Evolutionary conservation across 2,329 filamentous ascomycete species (phyloP).

Genomic region (Alternaria hordeiaustralica): DNA sequence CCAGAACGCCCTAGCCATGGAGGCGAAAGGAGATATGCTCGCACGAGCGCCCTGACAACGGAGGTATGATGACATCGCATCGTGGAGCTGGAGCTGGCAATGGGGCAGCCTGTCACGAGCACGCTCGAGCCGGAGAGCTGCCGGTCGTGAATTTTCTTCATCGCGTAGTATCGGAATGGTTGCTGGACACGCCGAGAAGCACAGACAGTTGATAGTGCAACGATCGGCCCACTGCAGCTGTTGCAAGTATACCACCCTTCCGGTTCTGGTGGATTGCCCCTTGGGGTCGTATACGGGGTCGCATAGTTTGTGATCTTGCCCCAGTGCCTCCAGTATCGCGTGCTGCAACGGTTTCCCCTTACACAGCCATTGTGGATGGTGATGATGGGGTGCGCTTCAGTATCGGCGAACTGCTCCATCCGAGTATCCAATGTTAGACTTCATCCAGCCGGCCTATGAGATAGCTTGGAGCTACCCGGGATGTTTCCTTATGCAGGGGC

Average conservation of each 20-base stretch:
- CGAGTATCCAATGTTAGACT: neutral
- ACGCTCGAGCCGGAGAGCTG: conserved; percentile 13
- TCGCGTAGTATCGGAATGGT: conserved; percentile 21
- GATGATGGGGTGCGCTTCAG: neutral
- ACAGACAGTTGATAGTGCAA: conserved; percentile 15
- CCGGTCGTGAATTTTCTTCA: conserved; percentile 18
- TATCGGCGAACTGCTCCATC: neutral
- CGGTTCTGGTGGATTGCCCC: neutral
- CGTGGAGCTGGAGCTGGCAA: conserved; percentile 10
- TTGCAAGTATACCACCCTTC: conserved; percentile 4
- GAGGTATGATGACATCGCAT: conserved; percentile 31
- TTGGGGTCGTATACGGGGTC: neutral
- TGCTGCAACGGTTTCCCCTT: neutral
- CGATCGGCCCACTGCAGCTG: conserved; percentile 16
- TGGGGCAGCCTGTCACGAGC: conserved; percentile 14
- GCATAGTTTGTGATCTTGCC: neutral
- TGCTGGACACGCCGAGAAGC: conserved; percentile 14
- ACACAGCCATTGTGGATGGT: neutral
- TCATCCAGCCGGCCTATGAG: neutral
- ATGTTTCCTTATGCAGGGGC: neutral
- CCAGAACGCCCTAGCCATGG: conserved; percentile 14
- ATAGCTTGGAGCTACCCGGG: neutral
- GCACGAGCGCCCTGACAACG: conserved; percentile 25
- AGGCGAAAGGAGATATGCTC: conserved; percentile 21
- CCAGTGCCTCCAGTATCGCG: neutral